Base-by-base conservation (phyloP, 495 filamentous ascomycete genomes). In the Halenospora varia region DNA sequence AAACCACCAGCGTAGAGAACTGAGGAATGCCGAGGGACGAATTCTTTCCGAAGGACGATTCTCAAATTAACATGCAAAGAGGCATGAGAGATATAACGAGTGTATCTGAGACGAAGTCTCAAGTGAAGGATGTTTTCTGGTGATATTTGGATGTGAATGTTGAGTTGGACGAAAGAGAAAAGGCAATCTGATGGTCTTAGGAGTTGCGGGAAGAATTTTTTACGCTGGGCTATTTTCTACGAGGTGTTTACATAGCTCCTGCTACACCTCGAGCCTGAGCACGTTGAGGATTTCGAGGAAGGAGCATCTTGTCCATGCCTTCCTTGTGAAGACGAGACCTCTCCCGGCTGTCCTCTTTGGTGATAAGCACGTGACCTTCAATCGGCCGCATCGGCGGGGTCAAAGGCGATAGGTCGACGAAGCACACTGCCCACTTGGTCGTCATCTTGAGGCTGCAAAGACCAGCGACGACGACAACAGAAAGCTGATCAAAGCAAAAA, bases 341-440 rank as follows among this genome's bases (percentile, higher is more conserved):
- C n/a, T n/a, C n/a, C n/a, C n/a, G n/a, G n/a, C n/a, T n/a, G 42
- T 15, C 42, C 20, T n/a, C n/a, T n/a, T n/a, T n/a, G 13, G 13
- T 24, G 13, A 19, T 3, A 23, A 51, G 15, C 22, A 25, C 23
- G 26, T 26, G 13, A 17, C 46, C 8, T 19, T 18, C 23, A 11
- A 22, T 10, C 19, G 23, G n/a, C 18, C 46, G 23, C 18, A 20
- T 22, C 10, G 18, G 8, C 19, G 23, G 10, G 20, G 19, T 55
- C 52, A 46, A 35, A 40, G 47, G 50, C 45, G 47, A 53, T 60
- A 54, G 53, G 56, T 55, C 49, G 25, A 60, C 61, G 53, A 60
- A 56, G 29, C 56, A 45, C 61, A 55, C 47, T 50, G 57, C 62
- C 53, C 57, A 60, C 53, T 57, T 60, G 62, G 53, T 60, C 59